Base-by-base conservation (phyloP, 2,329 filamentous ascomycete species). In the Fusarium equiseti region DNA sequence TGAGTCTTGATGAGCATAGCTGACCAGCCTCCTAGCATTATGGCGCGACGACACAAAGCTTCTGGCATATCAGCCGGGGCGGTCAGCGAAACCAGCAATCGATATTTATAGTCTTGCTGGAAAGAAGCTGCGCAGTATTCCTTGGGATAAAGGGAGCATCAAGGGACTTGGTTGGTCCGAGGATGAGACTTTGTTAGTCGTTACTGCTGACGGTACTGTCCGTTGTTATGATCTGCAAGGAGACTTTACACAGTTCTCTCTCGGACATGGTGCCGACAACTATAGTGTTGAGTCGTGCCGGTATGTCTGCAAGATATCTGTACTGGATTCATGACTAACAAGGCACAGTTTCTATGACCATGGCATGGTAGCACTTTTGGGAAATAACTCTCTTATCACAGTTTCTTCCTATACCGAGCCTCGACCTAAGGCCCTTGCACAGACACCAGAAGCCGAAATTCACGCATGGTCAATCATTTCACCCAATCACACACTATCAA, bases 81-180 rank as follows among this genome's bases (percentile, higher is more conserved):
- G 91, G 75, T 85, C 90, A 18, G 84, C 89, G 18, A 97, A 95
- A 81, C 90, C 94, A 22, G 92, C 90, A 75, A 97, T 99, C 82
- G 94, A 98, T 78, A 90, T 99, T 58, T 98, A 98, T 84, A 97
- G 93, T 78, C 95, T 92, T 80, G 91, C 96, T 13, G 96, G 96
- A 57, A 96, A 94, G 83, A 89, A 94, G 62, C 91, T 99, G 68
- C 91, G 91, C 75, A 90, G 89, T 77, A 94, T 98, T 72, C 89
- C 92, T 79, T 98, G 95, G 95, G 95, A 98, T 75, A 93, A 95
- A 81, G 93, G 93, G 48, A 85, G 90, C 5, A 93, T 99, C 77
- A 92, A 91, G 79, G 94, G 93, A 3, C 86, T 99, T 22, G 96
- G 96, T 35, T 99, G 96, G 96, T 97, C 95, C 22, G 95, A 97